A percentile compares a stretch with the other conserved stretches of the same genome.
phyloP scores from a whole-genome alignment of 371 early-diverging fungal species.

The Saksenaea vasiformis region DNA sequence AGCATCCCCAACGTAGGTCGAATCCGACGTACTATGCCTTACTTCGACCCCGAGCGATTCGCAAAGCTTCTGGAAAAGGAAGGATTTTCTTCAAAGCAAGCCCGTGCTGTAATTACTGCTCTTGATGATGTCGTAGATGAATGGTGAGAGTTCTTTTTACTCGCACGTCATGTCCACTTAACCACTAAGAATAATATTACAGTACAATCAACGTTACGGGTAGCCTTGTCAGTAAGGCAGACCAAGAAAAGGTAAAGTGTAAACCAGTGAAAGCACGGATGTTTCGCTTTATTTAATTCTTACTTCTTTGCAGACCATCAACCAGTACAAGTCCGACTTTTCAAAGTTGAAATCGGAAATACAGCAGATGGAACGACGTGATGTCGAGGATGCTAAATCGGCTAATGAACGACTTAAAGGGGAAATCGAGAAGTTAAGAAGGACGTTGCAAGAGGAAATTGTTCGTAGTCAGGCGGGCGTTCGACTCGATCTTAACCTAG shows the following conservation, averaged over 20 bases:
- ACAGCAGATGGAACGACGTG: conserved; percentile 85
- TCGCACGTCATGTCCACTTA: not conserved
- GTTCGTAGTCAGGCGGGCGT: conserved; percentile 87
- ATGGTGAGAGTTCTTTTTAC: conserved; percentile 48
- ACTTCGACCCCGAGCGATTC: conserved; percentile 79
- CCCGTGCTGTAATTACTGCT: conserved; percentile 79
- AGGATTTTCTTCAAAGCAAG: conserved; percentile 74
- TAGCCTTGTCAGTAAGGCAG: conserved; percentile 77
- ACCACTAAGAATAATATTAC: not conserved
- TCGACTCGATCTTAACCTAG: conserved; percentile 85
- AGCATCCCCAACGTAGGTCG: not conserved
- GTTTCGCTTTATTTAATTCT: not conserved
- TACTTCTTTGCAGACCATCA: conserved; percentile 58
- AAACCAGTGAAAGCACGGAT: not conserved
- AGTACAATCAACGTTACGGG: conserved; percentile 62
- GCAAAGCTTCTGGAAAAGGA: conserved; percentile 73
- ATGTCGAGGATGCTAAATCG: conserved; percentile 82
- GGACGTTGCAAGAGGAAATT: conserved; percentile 83
- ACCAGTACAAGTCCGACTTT: conserved; percentile 87
- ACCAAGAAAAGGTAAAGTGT: conserved; percentile 73
- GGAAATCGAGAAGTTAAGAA: conserved; percentile 84
- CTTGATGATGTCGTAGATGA: conserved; percentile 78
- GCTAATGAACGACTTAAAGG: conserved; percentile 79
- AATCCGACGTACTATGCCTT: conserved; percentile 34
- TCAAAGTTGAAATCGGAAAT: conserved; percentile 85